Evolutionary conservation across 176 grass and related monocot genomes (phyloP), one percentile per base, ranked within the genome.

Genomic region (Triticum urartu): DNA sequence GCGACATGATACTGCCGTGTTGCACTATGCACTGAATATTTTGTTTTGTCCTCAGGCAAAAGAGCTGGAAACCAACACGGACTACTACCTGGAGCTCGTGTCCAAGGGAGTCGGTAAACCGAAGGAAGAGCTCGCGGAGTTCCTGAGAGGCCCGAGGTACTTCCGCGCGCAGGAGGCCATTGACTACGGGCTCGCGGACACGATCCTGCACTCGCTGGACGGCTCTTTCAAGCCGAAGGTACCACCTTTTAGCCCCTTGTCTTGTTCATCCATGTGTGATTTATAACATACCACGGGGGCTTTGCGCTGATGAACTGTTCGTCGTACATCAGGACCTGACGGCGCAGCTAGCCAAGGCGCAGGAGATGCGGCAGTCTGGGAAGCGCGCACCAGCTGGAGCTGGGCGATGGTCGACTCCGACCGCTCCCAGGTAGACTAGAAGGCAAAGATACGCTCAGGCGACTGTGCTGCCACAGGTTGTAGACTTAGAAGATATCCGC

Each of bases 151-250:
- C 59, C 86, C 83, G 0, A 98, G 88, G 88, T 94, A 89, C 78
- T 95, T 95, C 93, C 72, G 86, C 13, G 88, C 91, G 1, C 83
- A 95, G 47, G 89, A 98, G 79, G 91, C 96, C 60, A 92, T 95
- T 34, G 90, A 91, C 39, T 95, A 95, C 74, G 96, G 96, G 9
- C 85, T 98, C 67, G 96, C 91, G n/a, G 96, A 95, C 79, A 93
- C 75, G 6, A 91, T 95, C 48, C 72, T 98, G 38, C 62, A 94
- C 56, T 88, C 96, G 3, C 64, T 91, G 52, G 90, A 92, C 91
- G 90, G 85, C 33, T 81, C 93, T 34, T 92, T 86, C 68, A 90
- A 94, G 79, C 82, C 72, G 11, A 89, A 88, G 87, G 92, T 94
- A 83, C 28, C n/a, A 65, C 39, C 14, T 76, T 80, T 48, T 1